Base-by-base conservation (phyloP, 1,139 yeast genomes). In the Taphrina flavorubra region DNA sequence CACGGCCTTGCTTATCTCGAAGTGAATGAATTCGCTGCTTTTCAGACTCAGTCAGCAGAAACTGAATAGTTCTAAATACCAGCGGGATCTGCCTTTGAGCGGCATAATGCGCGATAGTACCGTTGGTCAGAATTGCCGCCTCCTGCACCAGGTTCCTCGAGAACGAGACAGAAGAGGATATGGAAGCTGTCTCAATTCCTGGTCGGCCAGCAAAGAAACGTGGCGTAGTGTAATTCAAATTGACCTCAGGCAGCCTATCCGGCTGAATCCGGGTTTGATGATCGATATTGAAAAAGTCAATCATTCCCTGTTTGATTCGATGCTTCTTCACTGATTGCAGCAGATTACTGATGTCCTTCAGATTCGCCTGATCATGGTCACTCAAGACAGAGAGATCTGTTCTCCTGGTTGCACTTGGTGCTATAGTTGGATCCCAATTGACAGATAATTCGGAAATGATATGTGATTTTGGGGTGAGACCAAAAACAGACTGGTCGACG, bases 21-120 rank as follows among this genome's bases (percentile, higher is more conserved):
- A 20, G 6, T 8, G 44, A 18, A 53, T 36, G n/a, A 5, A 40
- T 8, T 2, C 25, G 16, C n/a, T 11, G 51, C 18, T 42, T 34
- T 39, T 65, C 63, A n/a, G 49, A 18, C 10, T 40, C 56, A 18
- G 11, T 49, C 14, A 58, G 53, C 13, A 11, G 14, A 25, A 36
- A 20, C 16, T 77, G 75, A 72, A 89, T 85, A 53, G 84, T 80
- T 46, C 86, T 79, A 77, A 81, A 89, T 1, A 91, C 79, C 8
- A 87, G 85, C 0, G 91, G 87, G 10, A 89, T 83, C 0, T 79
- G 74, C 46, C 84, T 77, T 18, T 78, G 74, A 7, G 72, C 55
- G 14, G 89, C 85, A 73, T 81, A 85, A 1, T 76, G 72, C 0
- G 92, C 92, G 0, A 87, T 83, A 1, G 87, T 78, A 40, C 83